These are phyloP conservation scores for Metschnikowia cubensis DNA, from an alignment of 805 yeast species.

Conservation along the genomic window DNA sequence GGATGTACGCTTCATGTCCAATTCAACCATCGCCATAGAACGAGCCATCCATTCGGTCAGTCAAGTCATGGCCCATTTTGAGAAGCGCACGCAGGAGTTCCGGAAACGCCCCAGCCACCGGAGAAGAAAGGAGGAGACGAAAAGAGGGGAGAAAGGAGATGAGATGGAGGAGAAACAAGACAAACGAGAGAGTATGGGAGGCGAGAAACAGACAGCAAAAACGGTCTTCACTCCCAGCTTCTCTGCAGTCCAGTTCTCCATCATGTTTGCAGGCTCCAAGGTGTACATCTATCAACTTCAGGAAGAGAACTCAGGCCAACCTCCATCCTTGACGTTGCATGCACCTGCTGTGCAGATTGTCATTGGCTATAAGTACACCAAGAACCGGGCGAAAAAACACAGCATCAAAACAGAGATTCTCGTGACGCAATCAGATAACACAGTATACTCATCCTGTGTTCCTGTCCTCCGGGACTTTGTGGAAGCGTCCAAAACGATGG, in stretches of 20 bases:
- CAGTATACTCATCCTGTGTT: conserved; percentile 67
- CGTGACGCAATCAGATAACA: conserved; percentile 69
- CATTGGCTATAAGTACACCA: conserved; percentile 46
- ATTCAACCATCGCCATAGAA: conserved; percentile 53
- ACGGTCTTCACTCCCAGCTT: conserved; percentile 20
- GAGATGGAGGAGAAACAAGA: not conserved
- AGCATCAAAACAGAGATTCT: conserved; percentile 48
- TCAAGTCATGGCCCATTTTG: conserved; percentile 35
- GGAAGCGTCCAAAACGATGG: conserved; percentile 45
- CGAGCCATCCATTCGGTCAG: conserved; percentile 45
- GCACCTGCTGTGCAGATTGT: conserved; percentile 71
- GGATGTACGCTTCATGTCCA: conserved; percentile 61
- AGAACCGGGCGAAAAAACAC: conserved; percentile 37
- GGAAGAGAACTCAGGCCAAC: conserved; percentile 31
- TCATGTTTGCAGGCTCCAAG: conserved; percentile 68
- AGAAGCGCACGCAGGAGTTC: conserved; percentile 16
- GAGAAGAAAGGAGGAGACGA: not conserved
- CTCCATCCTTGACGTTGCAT: conserved; percentile 56
- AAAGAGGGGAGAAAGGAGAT: not conserved
- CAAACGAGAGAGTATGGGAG: no score
- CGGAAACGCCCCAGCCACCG: not conserved
- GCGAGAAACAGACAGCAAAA: not conserved
- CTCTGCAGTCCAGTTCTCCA: conserved; percentile 45
- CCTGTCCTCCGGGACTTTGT: conserved; percentile 67
- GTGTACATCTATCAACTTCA: conserved; percentile 47